Conservation (phyloP, 1,139 yeast species). For the Candida sanyaensis region DNA sequence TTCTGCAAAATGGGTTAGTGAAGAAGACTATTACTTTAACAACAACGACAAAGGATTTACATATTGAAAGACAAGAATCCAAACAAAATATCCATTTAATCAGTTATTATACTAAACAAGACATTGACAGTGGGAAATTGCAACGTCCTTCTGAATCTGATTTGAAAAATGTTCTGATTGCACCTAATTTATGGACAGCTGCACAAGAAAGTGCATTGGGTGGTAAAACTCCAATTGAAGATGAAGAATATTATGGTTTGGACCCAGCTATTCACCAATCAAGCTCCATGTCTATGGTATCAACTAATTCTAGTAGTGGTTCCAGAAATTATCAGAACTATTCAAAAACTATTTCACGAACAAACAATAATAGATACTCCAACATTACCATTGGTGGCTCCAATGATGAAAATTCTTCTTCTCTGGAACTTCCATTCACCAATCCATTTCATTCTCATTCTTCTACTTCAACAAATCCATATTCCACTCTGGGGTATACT, state of each 20-base stretch:
- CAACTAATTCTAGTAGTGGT: too few species aligned
- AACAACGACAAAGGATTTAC: slow-evolving; percentile 37
- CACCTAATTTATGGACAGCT: slow-evolving; percentile 62
- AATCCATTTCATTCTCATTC: slow-evolving; percentile 1
- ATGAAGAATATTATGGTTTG: slow-evolving; percentile 53
- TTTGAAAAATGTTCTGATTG: slow-evolving; percentile 53
- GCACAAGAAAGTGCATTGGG: slow-evolving; percentile 64
- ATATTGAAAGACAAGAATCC: slow-evolving; percentile 27
- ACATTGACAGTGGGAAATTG: slow-evolving; percentile 61
- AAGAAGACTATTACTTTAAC: slow-evolving; percentile 78
- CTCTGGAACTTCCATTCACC: slow-evolving; percentile 2
- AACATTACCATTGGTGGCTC: slow-evolving; percentile 8
- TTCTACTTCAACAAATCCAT: not conserved
- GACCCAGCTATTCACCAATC: slow-evolving; percentile 49
- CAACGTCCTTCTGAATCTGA: slow-evolving; percentile 59
- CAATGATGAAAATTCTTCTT: not conserved
- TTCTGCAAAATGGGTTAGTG: slow-evolving; percentile 76
- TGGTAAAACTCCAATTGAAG: slow-evolving; percentile 53
- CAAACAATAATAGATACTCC: slow-evolving; percentile 15
- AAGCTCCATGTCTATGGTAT: slow-evolving; percentile 11
- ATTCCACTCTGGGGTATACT: not conserved
- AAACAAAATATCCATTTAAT: slow-evolving; percentile 69
- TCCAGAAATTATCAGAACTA: not conserved
- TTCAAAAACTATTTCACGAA: not conserved
- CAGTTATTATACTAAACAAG: slow-evolving; percentile 75